Conservation (phyloP, 1,139 yeast species). For the Yamadazyma blattariae region DNA sequence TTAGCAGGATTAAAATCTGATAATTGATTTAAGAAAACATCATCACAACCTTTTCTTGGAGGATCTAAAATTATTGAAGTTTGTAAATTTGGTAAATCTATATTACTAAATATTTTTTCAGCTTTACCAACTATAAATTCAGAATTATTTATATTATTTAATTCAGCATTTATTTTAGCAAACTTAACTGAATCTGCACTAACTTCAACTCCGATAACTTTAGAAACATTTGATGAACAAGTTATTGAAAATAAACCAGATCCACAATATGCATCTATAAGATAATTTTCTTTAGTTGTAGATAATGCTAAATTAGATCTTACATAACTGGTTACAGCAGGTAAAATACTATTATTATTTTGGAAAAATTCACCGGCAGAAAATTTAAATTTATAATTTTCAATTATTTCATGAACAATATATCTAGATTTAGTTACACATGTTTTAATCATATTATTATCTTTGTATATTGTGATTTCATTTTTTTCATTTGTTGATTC, state of each 20-base stretch:
- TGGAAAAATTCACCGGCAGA: slow-evolving; percentile 96
- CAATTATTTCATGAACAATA: slow-evolving; percentile 74
- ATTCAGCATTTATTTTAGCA: slow-evolving; percentile 77
- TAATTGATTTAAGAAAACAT: slow-evolving; percentile 78
- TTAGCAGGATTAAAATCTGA: slow-evolving; percentile 80
- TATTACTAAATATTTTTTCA: slow-evolving; percentile 78
- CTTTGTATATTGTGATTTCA: slow-evolving; percentile 22
- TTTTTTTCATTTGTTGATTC: slow-evolving; percentile 45
- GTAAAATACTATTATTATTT: slow-evolving; percentile 88
- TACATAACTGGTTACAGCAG: slow-evolving; percentile 78
- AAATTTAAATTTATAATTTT: slow-evolving; percentile 75
- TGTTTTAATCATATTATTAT: slow-evolving; percentile 35
- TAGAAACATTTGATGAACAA: slow-evolving; percentile 73
- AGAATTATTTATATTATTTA: slow-evolving; percentile 74
- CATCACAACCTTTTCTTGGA: slow-evolving; percentile 96
- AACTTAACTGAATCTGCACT: slow-evolving; percentile 88
- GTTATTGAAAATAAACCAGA: slow-evolving; percentile 91
- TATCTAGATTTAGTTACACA: slow-evolving; percentile 73
- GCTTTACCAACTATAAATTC: slow-evolving; percentile 89
- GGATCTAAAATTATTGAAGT: slow-evolving; percentile 95
- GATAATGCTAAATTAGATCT: slow-evolving; percentile 52
- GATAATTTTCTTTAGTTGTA: slow-evolving; percentile 32
- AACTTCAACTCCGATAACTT: slow-evolving; percentile 91
- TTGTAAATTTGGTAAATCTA: slow-evolving; percentile 62
- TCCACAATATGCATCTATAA: slow-evolving; percentile 97